Base-by-base conservation (phyloP, 495 filamentous ascomycete genomes). In the Aspergillus homomorphus region DNA sequence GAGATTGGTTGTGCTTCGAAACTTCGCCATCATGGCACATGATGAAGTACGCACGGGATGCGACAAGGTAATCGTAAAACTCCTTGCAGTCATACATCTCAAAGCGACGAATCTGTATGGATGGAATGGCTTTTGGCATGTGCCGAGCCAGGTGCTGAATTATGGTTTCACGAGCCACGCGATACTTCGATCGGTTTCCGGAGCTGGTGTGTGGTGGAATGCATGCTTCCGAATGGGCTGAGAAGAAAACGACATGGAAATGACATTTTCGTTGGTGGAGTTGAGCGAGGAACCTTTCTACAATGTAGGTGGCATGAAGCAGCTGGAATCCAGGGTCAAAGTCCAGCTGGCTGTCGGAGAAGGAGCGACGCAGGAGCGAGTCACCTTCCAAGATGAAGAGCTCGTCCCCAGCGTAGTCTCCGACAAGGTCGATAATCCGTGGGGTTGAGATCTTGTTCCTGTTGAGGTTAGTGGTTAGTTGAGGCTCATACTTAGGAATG, bases 331-430 rank as follows among this genome's bases (percentile, higher is more conserved):
- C 89, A 50, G 71, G 75, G 73, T 56, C 23, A 56, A 89, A 86
- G 62, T 92, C 85, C 4, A 92, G 77, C 28, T 77, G 67, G 2
- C 73, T 45, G 56, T 89, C 78, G 18, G 76, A 69, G 42, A 91
- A 81, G 61, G 80, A 85, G 41, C 86, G 66, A 14, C 84, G 71
- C 1, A 92, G 70, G 10, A 92, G 71, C 0, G 87, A 87, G 55
- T 92, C 89, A 1, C 88, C 89, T 59, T 92, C 85, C 42, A 92
- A 76, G 9, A 89, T 66, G 69, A 91, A 91, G 1, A 85, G 74
- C 57, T 89, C 88, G 48, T 80, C 77, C 16, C 89, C 89, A 10
- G 85, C 86, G 69, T 88, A 91, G 63, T 92, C 89, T 2, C 89
- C 87, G 3, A 74, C 64, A 1, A 73, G 68, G 43, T 74, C 72